Evolutionary conservation across 257 asterid species (phyloP).

Genomic region (Solanum commersonii): DNA sequence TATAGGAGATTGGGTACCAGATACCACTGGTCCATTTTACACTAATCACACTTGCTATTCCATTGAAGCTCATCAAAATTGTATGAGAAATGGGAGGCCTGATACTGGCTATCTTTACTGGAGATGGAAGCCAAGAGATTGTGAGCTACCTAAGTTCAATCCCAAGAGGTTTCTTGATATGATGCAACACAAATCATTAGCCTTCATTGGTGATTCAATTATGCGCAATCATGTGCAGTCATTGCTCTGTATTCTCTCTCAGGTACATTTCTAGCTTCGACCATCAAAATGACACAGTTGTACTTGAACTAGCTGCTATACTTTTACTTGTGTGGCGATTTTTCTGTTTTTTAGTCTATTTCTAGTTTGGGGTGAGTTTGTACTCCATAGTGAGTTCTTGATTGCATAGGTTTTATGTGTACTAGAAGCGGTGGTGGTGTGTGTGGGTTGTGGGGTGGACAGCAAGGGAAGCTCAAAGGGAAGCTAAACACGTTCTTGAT

Average conservation of each 20-base stretch:
- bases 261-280: background rate
- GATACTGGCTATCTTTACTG: slow-evolving; percentile 19
- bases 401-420: background rate
- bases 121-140: slow-evolving; percentile 30
- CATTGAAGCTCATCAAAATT: slow-evolving; percentile 19
- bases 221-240: slow-evolving; percentile 68
- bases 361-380: background rate
- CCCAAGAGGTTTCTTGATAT: slow-evolving; percentile 8
- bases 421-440: background rate
- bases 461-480: background rate
- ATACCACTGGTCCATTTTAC: slow-evolving; percentile 23
- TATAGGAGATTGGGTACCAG: slow-evolving; percentile 51
- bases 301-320: background rate
- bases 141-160: slow-evolving; percentile 19
- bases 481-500: background rate
- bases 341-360: background rate
- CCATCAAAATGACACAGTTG: background rate
- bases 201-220: slow-evolving; percentile 71
- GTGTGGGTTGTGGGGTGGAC: background rate
- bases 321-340: background rate
- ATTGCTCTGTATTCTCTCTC: slow-evolving; percentile 56
- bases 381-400: background rate
- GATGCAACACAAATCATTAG: slow-evolving; percentile 46
- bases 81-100: slow-evolving; percentile 23
- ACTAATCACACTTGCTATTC: slow-evolving; percentile 49